Base-by-base conservation (phyloP, 1,139 yeast species). In the Taphrina confusa region DNA sequence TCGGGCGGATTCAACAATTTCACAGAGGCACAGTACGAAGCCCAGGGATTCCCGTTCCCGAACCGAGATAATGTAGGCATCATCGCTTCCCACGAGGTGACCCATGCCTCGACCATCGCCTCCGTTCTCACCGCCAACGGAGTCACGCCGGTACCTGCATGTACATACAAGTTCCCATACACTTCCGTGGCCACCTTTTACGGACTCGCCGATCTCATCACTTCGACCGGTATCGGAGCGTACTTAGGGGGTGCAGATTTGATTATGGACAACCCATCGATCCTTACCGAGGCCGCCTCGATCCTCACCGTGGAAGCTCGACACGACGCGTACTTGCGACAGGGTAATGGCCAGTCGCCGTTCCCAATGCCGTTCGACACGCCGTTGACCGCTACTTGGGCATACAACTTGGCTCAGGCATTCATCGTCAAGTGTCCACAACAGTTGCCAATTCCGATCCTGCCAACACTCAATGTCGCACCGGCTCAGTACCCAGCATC, bases 141-240 rank as follows among this genome's bases (percentile, higher is more conserved):
- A 14, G 60, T 49, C 34, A 16, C 60, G 18, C 65, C 65, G 12
- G 65, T 62, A 14, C 58, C 57, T 14, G 62, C 65, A 14, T 63
- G 65, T 50, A 46, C 40, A 5, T 63, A 63, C 46, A 34, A 40
- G 40, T 63, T 63, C 52, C 52, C 51, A 9, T 42, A 60, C 54
- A 44, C 30, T 14, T 61, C 61, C 37, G 40, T 50, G 12, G 49
- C 58, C 54, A 49, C 62, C 4, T 63, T 63, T 31, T 63, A 62
- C 51, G 54, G 63, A n/a, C 36, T 62, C 9, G 61, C 65, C 6
- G 47, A 51, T 14, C 16, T 51, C 23, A 37, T 51, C 47, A 51
- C 47, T n/a, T 12, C 46, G 55, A 39, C 31, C 25, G 47, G 57
- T 14, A 58, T 63, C 46, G 63, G 65, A 2, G 65, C 65, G 3